These are phyloP conservation scores for Aureobasidium sp. DNA, from an alignment of 2,329 filamentous ascomycete genomes.

Conservation along the genomic window DNA sequence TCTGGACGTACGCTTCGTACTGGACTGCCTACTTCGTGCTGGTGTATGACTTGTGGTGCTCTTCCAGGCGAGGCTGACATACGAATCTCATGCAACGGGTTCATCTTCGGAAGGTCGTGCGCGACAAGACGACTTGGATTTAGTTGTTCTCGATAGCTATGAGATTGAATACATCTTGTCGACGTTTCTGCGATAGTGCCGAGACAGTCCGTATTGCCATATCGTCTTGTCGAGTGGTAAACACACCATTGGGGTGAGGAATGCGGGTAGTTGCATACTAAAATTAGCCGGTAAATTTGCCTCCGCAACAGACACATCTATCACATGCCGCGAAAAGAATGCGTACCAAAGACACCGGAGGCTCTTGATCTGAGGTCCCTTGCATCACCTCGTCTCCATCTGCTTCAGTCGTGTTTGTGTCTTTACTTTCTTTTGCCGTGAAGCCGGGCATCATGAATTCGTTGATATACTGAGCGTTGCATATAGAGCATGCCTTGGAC, in stretches of 20 bases:
- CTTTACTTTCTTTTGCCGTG: neutral
- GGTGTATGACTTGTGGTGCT: constrained; percentile 25
- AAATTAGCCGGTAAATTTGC: constrained; percentile 26
- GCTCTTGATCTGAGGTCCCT: constrained; percentile 15
- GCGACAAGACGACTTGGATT: neutral
- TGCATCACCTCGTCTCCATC: constrained; percentile 13
- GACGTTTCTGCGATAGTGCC: neutral
- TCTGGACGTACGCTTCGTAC: constrained; percentile 28
- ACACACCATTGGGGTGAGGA: constrained; percentile 7
- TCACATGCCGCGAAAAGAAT: constrained; percentile 29
- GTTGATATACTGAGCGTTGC: constrained; percentile 40
- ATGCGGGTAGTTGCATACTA: constrained; percentile 6
- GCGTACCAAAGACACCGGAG: constrained; percentile 21
- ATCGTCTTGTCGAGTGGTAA: neutral
- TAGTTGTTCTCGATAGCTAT: neutral
- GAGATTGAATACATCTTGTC: neutral
- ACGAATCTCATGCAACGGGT: constrained; percentile 16
- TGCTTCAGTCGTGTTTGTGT: neutral
- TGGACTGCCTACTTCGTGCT: constrained; percentile 24
- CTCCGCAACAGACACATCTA: constrained; percentile 30
- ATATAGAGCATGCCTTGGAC: constrained; percentile 47
- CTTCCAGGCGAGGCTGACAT: constrained; percentile 26
- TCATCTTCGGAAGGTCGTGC: neutral
- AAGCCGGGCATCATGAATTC: constrained; percentile 28
- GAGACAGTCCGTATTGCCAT: neutral